These are phyloP conservation scores for Colletotrichum higginsianum DNA, from an alignment of 2,329 filamentous ascomycete species.

Conservation along the genomic window DNA sequence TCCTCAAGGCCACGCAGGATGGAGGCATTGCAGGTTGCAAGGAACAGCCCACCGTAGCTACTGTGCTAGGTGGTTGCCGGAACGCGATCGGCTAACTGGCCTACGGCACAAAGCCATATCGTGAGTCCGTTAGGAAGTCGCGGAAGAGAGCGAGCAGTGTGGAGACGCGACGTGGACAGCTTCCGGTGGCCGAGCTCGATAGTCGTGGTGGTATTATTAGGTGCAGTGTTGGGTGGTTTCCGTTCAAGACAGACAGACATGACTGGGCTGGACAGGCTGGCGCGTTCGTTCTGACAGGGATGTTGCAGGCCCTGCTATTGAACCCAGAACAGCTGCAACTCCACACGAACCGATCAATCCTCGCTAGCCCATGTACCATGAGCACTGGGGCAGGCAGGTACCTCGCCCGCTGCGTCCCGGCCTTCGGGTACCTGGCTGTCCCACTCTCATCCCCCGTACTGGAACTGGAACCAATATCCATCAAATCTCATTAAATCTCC, in stretches of 20 bases:
- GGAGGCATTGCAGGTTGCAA: conserved; percentile 11
- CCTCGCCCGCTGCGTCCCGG: conserved; percentile 12
- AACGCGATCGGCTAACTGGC: neutral
- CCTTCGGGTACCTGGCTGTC: conserved; percentile 35
- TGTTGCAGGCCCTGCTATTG: conserved; percentile 25
- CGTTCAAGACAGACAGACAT: neutral
- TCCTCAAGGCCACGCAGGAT: conserved; percentile 1
- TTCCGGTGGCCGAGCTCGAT: conserved; percentile 21
- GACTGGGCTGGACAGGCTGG: conserved; percentile 23
- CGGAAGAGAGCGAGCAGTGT: neutral
- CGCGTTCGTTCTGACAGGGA: conserved; percentile 31
- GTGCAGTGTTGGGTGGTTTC: too few relatives aligned
- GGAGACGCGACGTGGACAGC: conserved; percentile 4
- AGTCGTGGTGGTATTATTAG: conserved; percentile 35
- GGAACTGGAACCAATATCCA: conserved; percentile 30
- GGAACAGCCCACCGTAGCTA: conserved; percentile 16
- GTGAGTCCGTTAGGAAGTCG: conserved; percentile 12
- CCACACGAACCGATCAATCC: conserved; percentile 37
- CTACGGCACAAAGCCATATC: conserved; percentile 6
- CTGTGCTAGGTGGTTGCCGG: too few relatives aligned
- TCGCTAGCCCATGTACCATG: conserved; percentile 9
- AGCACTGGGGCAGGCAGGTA: conserved; percentile 7
- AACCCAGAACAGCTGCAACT: conserved; percentile 21
- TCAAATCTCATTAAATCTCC: conserved; percentile 41
- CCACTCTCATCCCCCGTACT: conserved; percentile 14